These are phyloP conservation scores for Athelia sp. DNA, from an alignment of 1,284 basidiomycete genomes.

Conservation along the genomic window DNA sequence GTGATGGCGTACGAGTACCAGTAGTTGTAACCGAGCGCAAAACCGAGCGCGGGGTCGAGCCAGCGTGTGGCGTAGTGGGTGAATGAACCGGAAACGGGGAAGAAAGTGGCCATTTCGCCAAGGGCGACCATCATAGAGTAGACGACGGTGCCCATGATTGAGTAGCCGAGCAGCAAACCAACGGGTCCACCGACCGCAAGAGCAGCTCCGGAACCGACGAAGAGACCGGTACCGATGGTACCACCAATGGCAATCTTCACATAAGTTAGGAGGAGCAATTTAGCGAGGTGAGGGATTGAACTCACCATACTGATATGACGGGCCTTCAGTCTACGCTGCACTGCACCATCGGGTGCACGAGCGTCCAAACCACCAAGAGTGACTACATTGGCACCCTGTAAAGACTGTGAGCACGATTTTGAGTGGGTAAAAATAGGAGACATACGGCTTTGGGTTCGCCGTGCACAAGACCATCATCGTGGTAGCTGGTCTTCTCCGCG, in stretches of 20 bases:
- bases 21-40: constrained; percentile 72
- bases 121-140: constrained; percentile 23
- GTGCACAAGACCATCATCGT: background rate
- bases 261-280: background rate
- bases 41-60: constrained; percentile 64
- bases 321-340: background rate
- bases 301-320: background rate
- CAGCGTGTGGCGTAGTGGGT: constrained; percentile 67
- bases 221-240: constrained; percentile 25
- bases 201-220: constrained; percentile 17
- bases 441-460: background rate
- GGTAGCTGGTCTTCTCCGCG: background rate
- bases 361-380: background rate
- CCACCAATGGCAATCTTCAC: constrained; percentile 10
- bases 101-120: constrained; percentile 39
- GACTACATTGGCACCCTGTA: background rate
- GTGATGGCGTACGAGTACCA: constrained; percentile 59
- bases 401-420: background rate
- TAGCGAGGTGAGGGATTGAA: too few species aligned
- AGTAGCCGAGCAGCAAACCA: constrained; percentile 14
- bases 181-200: constrained; percentile 11
- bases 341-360: background rate
- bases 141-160: constrained; percentile 17
- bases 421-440: background rate
- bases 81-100: constrained; percentile 25